A percentile compares a stretch with the other conserved stretches of the same genome.
These are phyloP conservation scores for Cercospora brassicicola DNA, from an alignment of 2,329 filamentous ascomycete species.

Conservation along the genomic window DNA sequence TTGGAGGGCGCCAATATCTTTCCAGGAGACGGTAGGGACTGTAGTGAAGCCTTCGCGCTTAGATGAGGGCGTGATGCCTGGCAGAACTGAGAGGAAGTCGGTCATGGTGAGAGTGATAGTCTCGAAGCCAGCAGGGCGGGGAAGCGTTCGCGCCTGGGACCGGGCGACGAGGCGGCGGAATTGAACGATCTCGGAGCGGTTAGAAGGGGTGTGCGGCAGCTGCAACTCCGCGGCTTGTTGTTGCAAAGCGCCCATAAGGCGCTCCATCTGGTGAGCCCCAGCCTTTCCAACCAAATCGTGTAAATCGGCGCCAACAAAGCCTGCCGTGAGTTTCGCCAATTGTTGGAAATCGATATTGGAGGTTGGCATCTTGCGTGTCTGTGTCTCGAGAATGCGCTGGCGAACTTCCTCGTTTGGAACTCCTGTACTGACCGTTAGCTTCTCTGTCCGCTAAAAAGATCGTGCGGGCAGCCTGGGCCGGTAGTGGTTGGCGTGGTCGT, in stretches of 20 bases:
- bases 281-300: slow-evolving; percentile 68
- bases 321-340: slow-evolving; percentile 81
- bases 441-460: not conserved
- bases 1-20: slow-evolving; percentile 81
- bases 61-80: slow-evolving; percentile 73
- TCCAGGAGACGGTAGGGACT: slow-evolving; percentile 90
- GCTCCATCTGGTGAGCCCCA: slow-evolving; percentile 63
- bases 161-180: slow-evolving; percentile 47
- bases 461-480: not conserved
- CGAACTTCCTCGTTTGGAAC: slow-evolving; percentile 76
- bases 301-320: slow-evolving; percentile 89
- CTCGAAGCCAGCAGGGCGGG: slow-evolving; percentile 56
- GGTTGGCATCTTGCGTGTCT: slow-evolving; percentile 65
- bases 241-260: slow-evolving; percentile 56
- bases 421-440: slow-evolving; percentile 36
- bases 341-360: slow-evolving; percentile 70
- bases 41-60: slow-evolving; percentile 94
- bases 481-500: not conserved
- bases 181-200: slow-evolving; percentile 45
- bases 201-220: slow-evolving; percentile 31
- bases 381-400: slow-evolving; percentile 72
- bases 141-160: slow-evolving; percentile 45
- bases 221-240: slow-evolving; percentile 33
- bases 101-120: slow-evolving; percentile 60
- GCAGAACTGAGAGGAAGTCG: slow-evolving; percentile 73